A percentile compares a stretch with the other conserved stretches of the same genome.
Conservation (phyloP, 805 yeast species). For the Saccharomyces paradoxus region DNA sequence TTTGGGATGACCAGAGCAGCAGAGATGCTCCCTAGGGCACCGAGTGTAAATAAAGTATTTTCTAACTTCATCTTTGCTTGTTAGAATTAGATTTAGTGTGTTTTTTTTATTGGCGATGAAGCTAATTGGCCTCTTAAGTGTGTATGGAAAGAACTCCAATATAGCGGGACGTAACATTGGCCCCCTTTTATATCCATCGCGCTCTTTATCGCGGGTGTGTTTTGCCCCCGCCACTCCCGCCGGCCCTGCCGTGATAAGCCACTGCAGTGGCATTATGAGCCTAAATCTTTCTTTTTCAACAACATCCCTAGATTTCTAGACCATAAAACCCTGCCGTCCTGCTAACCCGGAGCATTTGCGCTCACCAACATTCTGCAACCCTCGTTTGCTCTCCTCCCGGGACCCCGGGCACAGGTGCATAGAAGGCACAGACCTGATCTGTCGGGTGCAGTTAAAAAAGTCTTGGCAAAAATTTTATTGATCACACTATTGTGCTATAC, state of each 20-base stretch:
- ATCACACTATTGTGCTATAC: not conserved
- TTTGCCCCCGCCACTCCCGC: not conserved
- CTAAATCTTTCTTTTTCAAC: not conserved
- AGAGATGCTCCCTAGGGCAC: conserved; percentile 35
- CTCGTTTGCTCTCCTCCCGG: not conserved
- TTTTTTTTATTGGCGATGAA: not conserved
- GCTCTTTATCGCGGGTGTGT: not conserved
- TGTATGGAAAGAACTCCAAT: not conserved
- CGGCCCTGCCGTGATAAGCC: not conserved
- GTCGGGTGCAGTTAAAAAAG: not conserved
- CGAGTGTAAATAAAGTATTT: conserved; percentile 24
- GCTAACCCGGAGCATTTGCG: not conserved
- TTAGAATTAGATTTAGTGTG: not conserved
- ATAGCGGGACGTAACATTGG: not conserved
- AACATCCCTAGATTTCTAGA: not conserved
- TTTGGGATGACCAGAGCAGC: conserved; percentile 59
- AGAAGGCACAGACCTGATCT: not conserved
- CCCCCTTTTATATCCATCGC: not conserved
- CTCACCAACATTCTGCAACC: not conserved
- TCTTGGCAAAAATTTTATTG: not conserved
- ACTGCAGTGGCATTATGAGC: not conserved
- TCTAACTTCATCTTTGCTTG: conserved; percentile 15
- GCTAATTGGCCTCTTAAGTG: not conserved
- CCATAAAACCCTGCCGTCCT: not conserved
- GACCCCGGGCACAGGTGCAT: not conserved